These are phyloP conservation scores for Goffeauzyma gilvescens DNA, from an alignment of 768 basidiomycete species.

Conservation along the genomic window DNA sequence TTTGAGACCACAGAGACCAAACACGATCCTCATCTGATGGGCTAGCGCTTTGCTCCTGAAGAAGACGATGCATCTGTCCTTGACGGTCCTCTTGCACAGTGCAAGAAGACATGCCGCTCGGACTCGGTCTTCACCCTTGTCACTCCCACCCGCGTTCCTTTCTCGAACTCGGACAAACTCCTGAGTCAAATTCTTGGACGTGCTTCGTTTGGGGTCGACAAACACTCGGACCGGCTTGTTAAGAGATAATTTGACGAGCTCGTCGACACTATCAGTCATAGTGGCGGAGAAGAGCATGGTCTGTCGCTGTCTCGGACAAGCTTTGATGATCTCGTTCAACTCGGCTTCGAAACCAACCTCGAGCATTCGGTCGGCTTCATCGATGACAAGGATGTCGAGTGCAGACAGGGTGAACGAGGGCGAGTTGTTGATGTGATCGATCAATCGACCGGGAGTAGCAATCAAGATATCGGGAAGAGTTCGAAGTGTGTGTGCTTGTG, in stretches of 20 bases:
- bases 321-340: slow-evolving; percentile 74
- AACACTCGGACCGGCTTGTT: slow-evolving; percentile 85
- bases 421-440: slow-evolving; percentile 92
- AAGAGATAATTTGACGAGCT: slow-evolving; percentile 76
- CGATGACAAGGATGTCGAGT: slow-evolving; percentile 79
- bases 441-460: slow-evolving; percentile 90
- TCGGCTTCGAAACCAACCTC: slow-evolving; percentile 78
- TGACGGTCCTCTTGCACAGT: slow-evolving; percentile 75
- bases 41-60: slow-evolving; percentile 90
- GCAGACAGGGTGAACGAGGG: slow-evolving; percentile 80
- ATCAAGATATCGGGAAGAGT: slow-evolving; percentile 82
- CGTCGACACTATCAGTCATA: slow-evolving; percentile 91
- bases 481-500: slow-evolving; percentile 69
- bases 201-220: slow-evolving; percentile 79
- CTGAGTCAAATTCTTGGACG: slow-evolving; percentile 68
- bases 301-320: slow-evolving; percentile 62
- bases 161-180: slow-evolving; percentile 86
- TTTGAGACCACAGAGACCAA: slow-evolving; percentile 53
- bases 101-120: slow-evolving; percentile 35
- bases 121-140: slow-evolving; percentile 24
- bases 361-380: slow-evolving; percentile 96
- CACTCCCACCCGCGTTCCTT: slow-evolving; percentile 51
- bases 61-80: slow-evolving; percentile 69
- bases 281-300: slow-evolving; percentile 99
- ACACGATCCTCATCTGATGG: slow-evolving; percentile 89